Conservation (phyloP, 352 stramenopile species). For the Globisporangium irregulare region DNA sequence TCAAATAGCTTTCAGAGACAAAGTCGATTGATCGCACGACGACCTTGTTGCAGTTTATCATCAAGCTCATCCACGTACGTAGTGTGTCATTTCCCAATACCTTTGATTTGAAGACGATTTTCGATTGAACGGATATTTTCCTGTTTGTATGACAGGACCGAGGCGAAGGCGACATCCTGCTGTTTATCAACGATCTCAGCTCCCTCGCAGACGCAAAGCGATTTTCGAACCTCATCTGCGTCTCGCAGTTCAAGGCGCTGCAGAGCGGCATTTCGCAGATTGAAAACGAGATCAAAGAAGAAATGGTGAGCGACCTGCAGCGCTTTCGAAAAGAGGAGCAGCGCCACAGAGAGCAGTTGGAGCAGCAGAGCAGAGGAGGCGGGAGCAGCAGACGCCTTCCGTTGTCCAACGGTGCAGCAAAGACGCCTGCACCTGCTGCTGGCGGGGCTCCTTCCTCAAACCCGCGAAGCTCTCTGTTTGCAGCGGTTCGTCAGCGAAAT, state of each 20-base stretch:
- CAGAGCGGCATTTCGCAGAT: conserved; percentile 53
- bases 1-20: conserved; percentile 66
- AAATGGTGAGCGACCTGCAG: conserved; percentile 56
- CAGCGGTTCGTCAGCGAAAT: conserved; percentile 28
- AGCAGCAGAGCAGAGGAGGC: conserved; percentile 16
- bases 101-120: background rate
- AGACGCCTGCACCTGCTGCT: background rate
- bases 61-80: conserved; percentile 74
- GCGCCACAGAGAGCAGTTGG: conserved; percentile 29
- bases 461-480: conserved; percentile 26
- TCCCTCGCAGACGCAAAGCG: conserved; percentile 52
- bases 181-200: conserved; percentile 64
- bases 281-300: conserved; percentile 69
- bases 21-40: conserved; percentile 73
- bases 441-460: background rate
- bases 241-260: conserved; percentile 47
- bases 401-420: conserved; percentile 8
- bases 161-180: conserved; percentile 62
- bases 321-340: conserved; percentile 49
- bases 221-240: conserved; percentile 68
- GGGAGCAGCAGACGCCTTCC: conserved; percentile 5
- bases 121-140: background rate
- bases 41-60: conserved; percentile 75
- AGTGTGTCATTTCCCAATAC: background rate
- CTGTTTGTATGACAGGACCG: conserved; percentile 40